A percentile compares a stretch with the other conserved stretches of the same genome.
Conservation (phyloP, 192 early-diverging fungal species). For the Coemansia sp. region DNA sequence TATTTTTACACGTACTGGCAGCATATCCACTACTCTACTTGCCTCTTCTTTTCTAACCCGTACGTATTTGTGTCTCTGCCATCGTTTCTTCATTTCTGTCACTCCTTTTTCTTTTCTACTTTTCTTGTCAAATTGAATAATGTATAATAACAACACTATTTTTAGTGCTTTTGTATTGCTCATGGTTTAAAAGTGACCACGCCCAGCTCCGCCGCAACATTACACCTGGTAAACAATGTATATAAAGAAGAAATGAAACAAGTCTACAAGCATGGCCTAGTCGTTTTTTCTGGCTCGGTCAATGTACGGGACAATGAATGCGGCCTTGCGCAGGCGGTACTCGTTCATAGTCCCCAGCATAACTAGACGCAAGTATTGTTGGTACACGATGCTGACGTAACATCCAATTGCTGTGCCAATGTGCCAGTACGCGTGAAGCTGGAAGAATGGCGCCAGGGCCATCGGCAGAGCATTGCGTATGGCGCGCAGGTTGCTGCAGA, state of each 20-base stretch:
- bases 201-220: too few relatives aligned
- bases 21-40: neutral
- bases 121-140: neutral
- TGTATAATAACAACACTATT: neutral
- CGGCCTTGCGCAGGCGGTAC: constrained; percentile 33
- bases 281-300: constrained; percentile 11
- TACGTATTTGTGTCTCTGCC: neutral
- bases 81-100: neutral
- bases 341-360: constrained; percentile 43
- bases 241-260: too few relatives aligned
- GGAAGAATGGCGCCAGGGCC: constrained; percentile 53
- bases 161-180: too few relatives aligned
- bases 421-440: constrained; percentile 70
- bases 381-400: constrained; percentile 57
- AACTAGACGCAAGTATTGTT: constrained; percentile 56
- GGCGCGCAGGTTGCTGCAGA: constrained; percentile 58
- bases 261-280: constrained; percentile 7
- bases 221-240: too few relatives aligned
- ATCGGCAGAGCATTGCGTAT: constrained; percentile 51
- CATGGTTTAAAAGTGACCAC: too few relatives aligned
- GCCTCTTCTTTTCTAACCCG: neutral
- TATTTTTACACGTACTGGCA: neutral
- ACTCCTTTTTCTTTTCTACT: neutral
- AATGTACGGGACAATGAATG: constrained; percentile 49
- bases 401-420: constrained; percentile 59